Evolutionary conservation across 805 yeast genomes (phyloP).

Genomic region (Teunomyces panamensis): DNA sequence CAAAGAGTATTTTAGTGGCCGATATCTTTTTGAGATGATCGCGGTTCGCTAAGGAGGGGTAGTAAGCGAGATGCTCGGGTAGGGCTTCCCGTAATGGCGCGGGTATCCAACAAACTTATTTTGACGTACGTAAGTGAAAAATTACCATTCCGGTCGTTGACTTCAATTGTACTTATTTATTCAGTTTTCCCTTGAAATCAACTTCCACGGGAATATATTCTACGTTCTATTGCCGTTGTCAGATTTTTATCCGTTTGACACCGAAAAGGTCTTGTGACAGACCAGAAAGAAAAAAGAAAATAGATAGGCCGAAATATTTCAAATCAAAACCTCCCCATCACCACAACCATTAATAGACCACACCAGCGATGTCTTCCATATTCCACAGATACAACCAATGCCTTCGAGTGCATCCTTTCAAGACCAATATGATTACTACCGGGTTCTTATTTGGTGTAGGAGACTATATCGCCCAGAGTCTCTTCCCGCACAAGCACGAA

Average conservation of each 20-base stretch:
- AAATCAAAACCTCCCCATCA: background rate
- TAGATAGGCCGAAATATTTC: background rate
- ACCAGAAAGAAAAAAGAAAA: background rate
- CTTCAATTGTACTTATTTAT: too few relatives aligned
- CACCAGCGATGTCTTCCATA: constrained; percentile 2
- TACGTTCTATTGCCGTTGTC: too few relatives aligned
- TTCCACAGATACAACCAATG: constrained; percentile 19
- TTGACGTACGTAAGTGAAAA: too few relatives aligned
- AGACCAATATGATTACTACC: constrained; percentile 53
- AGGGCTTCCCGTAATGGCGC: background rate
- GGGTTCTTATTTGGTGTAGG: constrained; percentile 46
- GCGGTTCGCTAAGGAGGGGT: background rate
- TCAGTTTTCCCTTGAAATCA: too few relatives aligned
- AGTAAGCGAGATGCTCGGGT: background rate
- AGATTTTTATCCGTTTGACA: too few relatives aligned
- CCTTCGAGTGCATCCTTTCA: constrained; percentile 46
- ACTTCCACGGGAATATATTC: too few relatives aligned
- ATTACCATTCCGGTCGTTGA: too few relatives aligned
- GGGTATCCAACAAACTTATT: background rate
- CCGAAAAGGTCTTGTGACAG: too few relatives aligned
- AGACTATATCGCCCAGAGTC: constrained; percentile 40
- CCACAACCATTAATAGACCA: background rate
- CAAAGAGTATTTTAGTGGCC: too few relatives aligned
- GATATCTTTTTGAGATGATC: background rate
- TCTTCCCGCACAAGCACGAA: constrained; percentile 32